phyloP scores from a whole-genome alignment of 225 moss, liverwort and hornwort genomes.

The Straminergon stramineum region DNA sequence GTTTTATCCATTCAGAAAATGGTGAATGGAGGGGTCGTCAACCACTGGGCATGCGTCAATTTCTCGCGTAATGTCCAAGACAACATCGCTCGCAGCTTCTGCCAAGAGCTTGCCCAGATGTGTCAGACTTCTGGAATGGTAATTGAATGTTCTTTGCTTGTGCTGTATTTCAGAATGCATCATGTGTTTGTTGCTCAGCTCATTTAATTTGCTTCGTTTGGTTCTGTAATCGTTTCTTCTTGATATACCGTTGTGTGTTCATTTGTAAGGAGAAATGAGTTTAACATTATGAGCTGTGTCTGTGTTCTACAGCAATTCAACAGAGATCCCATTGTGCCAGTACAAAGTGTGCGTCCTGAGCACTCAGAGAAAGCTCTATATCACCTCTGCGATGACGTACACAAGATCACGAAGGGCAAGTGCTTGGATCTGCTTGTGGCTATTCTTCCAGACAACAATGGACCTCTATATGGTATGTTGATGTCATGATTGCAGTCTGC shows the following conservation, averaged over 20 bases:
- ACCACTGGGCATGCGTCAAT: constrained; percentile 84
- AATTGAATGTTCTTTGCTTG: neutral
- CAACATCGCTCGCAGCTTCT: constrained; percentile 53
- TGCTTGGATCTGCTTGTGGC: constrained; percentile 73
- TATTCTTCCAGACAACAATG: constrained; percentile 93
- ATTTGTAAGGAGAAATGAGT: too few species aligned
- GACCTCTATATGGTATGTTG: constrained; percentile 62
- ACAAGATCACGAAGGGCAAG: constrained; percentile 44
- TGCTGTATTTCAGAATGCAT: neutral
- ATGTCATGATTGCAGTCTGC: neutral
- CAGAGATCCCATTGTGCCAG: constrained; percentile 61
- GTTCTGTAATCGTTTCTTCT: neutral
- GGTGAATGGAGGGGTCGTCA: constrained; percentile 89
- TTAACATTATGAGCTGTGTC: neutral
- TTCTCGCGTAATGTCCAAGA: constrained; percentile 74
- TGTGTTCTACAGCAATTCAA: constrained; percentile 50
- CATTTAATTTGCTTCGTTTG: neutral
- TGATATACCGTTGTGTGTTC: neutral
- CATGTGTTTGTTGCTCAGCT: too few species aligned
- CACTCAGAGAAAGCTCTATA: constrained; percentile 63
- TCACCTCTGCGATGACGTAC: constrained; percentile 61
- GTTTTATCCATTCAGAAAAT: constrained; percentile 53
- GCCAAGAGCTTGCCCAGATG: constrained; percentile 80
- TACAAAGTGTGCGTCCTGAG: constrained; percentile 60
- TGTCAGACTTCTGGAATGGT: constrained; percentile 97